A percentile compares a stretch with the other conserved stretches of the same genome.
Evolutionary conservation across 78 protist genomes (phyloP).

Genomic region (Acrasis kona): DNA sequence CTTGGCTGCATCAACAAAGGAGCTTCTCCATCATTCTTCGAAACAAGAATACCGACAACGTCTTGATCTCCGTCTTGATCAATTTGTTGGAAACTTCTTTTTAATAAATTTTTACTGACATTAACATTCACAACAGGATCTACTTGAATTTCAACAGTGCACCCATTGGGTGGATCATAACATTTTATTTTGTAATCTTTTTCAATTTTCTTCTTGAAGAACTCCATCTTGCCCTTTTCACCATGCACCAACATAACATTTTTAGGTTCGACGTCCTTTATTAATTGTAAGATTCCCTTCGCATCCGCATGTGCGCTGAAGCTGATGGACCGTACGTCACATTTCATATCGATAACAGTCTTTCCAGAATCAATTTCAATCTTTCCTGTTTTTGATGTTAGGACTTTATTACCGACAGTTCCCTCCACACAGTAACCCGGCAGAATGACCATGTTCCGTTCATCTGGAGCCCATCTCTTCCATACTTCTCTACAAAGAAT

Average conservation of each 20-base stretch:
- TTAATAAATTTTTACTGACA: not conserved
- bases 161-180: slow-evolving; percentile 77
- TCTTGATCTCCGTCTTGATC: too few relatives aligned
- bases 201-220: slow-evolving; percentile 46
- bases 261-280: slow-evolving; percentile 64
- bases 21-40: too few relatives aligned
- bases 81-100: too few relatives aligned
- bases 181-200: slow-evolving; percentile 62
- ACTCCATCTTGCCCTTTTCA: slow-evolving; percentile 73
- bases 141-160: slow-evolving; percentile 31
- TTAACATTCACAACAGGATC: slow-evolving; percentile 8
- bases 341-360: slow-evolving; percentile 13
- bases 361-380: slow-evolving; percentile 55
- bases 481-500: slow-evolving; percentile 53
- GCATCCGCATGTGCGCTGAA: slow-evolving; percentile 96
- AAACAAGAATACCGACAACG: too few relatives aligned
- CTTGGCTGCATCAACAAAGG: too few relatives aligned
- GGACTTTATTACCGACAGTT: slow-evolving; percentile 80
- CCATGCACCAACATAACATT: slow-evolving; percentile 93
- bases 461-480: slow-evolving; percentile 70
- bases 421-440: slow-evolving; percentile 95
- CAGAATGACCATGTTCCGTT: slow-evolving; percentile 75
- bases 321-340: not conserved
- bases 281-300: slow-evolving; percentile 77
- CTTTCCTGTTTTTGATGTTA: not conserved